Evolutionary conservation across 2,329 filamentous ascomycete genomes (phyloP).

Genomic region (Fusarium armeniacum): DNA sequence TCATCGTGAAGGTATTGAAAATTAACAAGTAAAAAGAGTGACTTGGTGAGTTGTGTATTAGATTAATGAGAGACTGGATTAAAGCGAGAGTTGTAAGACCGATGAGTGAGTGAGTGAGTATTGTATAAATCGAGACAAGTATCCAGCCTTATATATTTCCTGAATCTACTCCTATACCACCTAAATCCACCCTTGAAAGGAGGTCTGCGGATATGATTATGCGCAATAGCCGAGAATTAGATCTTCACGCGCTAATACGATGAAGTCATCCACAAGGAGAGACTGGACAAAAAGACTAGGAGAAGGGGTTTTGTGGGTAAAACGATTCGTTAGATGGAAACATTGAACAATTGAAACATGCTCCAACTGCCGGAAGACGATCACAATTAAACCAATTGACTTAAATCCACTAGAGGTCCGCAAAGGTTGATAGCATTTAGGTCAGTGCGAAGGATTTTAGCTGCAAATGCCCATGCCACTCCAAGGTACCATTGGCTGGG

Average conservation of each 20-base stretch:
- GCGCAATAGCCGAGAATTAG: slow-evolving; percentile 18
- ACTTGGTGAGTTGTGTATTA: slow-evolving; percentile 29
- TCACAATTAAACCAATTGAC: slow-evolving; percentile 19
- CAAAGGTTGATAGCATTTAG: not conserved
- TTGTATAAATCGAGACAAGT: not conserved
- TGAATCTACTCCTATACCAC: not conserved
- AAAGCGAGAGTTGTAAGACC: slow-evolving; percentile 11
- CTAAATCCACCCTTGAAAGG: slow-evolving; percentile 7
- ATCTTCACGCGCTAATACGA: slow-evolving; percentile 14
- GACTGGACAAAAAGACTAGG: not conserved
- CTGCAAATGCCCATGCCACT: slow-evolving; percentile 11
- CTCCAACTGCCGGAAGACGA: slow-evolving; percentile 20
- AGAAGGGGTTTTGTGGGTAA: slow-evolving; percentile 1
- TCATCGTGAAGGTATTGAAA: slow-evolving; percentile 18
- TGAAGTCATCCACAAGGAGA: not conserved
- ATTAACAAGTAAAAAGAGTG: slow-evolving; percentile 28
- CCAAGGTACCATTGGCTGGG: slow-evolving; percentile 1
- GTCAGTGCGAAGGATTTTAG: not conserved
- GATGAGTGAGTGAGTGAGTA: not conserved
- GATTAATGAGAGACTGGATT: slow-evolving; percentile 28
- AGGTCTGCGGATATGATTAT: slow-evolving; percentile 6
- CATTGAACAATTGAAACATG: slow-evolving; percentile 16
- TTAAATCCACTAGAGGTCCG: slow-evolving; percentile 14
- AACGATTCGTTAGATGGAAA: slow-evolving; percentile 9
- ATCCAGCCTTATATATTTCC: slow-evolving; percentile 15